These are phyloP conservation scores for Sisymbrium altissimum DNA, from an alignment of 345 rosid genomes.

Conservation along the genomic window DNA sequence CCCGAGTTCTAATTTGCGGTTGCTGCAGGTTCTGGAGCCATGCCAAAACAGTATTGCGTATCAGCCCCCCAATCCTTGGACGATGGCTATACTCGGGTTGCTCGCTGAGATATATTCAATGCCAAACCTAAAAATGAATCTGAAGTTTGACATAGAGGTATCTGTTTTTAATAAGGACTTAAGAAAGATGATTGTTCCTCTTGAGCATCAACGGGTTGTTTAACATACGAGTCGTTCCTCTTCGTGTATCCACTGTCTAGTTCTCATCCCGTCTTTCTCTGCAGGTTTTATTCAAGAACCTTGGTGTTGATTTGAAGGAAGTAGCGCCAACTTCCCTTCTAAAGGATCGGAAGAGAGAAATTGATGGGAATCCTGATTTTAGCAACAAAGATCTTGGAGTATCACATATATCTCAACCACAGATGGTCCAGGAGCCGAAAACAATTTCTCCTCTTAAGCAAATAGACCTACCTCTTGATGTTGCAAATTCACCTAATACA, in stretches of 20 bases:
- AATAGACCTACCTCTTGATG: conserved; percentile 57
- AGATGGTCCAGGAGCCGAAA: conserved; percentile 69
- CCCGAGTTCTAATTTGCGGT: conserved; percentile 4
- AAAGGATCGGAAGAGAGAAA: conserved; percentile 86
- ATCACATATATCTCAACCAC: conserved; percentile 52
- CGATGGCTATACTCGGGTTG: conserved; percentile 93
- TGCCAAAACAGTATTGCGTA: conserved; percentile 94
- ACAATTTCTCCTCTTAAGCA: conserved; percentile 60
- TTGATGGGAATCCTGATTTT: conserved; percentile 97
- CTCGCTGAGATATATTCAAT: conserved; percentile 90
- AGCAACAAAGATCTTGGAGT: conserved; percentile 82
- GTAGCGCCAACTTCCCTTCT: conserved; percentile 83
- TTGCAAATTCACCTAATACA: conserved; percentile 64
- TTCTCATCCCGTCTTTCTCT: neutral
- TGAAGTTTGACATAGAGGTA: conserved; percentile 99
- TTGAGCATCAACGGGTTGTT: neutral
- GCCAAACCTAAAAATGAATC: conserved; percentile 98
- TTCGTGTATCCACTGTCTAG: neutral
- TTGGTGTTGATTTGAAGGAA: conserved; percentile 88
- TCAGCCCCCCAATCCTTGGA: conserved; percentile 99
- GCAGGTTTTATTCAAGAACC: conserved; percentile 88
- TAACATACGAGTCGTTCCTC: neutral
- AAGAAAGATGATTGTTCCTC: neutral
- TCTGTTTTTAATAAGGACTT: neutral
- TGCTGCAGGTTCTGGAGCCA: conserved; percentile 80